Conservation (phyloP, 305 asterid genomes). For the Fraxinus sp. region DNA sequence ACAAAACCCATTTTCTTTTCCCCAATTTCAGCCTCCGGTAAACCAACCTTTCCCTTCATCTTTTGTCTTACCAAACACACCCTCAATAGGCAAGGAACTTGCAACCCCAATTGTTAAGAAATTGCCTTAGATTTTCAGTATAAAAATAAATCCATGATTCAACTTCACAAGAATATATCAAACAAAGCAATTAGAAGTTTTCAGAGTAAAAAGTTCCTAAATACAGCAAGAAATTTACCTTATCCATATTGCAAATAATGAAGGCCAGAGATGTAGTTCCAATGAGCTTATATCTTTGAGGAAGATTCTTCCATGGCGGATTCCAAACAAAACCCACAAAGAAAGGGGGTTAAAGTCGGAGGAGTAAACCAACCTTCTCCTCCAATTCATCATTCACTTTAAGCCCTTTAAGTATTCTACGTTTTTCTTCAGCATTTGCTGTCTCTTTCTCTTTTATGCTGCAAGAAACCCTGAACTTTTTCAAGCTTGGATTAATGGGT, state of each 20-base stretch:
- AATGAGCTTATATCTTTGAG: too few relatives aligned
- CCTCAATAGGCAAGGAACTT: not conserved
- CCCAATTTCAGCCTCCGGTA: slow-evolving; percentile 29
- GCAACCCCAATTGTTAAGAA: not conserved
- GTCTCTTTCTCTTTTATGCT: slow-evolving; percentile 62
- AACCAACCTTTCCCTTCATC: not conserved
- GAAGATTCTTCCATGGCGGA: too few relatives aligned
- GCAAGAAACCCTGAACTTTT: slow-evolving; percentile 52
- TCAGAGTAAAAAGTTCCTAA: not conserved
- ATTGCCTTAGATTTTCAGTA: not conserved
- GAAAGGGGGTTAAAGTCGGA: too few relatives aligned
- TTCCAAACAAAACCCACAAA: too few relatives aligned
- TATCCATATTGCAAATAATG: slow-evolving; percentile 95
- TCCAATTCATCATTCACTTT: slow-evolving; percentile 44
- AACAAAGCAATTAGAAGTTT: not conserved
- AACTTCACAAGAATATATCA: not conserved
- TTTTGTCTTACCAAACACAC: not conserved
- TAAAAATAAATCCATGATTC: not conserved
- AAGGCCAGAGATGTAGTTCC: slow-evolving; percentile 34
- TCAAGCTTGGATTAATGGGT: slow-evolving; percentile 37
- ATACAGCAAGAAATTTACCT: slow-evolving; percentile 44
- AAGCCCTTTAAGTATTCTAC: slow-evolving; percentile 40
- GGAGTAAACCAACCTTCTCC: slow-evolving; percentile 37
- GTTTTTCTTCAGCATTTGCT: slow-evolving; percentile 39
- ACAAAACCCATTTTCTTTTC: slow-evolving; percentile 20